phyloP scores from a whole-genome alignment of 2,329 filamentous ascomycete genomes.

The Arthroderma sp. region DNA sequence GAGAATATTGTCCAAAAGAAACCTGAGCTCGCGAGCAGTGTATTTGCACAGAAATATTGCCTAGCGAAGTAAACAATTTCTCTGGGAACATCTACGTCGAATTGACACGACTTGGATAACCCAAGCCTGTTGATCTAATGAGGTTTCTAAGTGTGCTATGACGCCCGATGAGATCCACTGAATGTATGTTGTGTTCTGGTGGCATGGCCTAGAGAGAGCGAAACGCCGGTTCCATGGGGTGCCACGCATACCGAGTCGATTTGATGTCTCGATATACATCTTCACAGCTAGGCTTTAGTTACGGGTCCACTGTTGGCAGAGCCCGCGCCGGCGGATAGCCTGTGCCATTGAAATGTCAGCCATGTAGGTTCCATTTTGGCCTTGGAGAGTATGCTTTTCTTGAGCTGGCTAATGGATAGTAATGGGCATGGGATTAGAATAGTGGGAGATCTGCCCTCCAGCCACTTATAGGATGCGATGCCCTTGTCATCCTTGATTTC shows the following conservation, averaged over 20 bases:
- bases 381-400: too few relatives aligned
- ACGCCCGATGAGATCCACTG: slow-evolving; percentile 46
- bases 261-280: slow-evolving; percentile 34
- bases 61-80: slow-evolving; percentile 49
- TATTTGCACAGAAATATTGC: too few relatives aligned
- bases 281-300: slow-evolving; percentile 32
- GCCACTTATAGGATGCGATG: slow-evolving; percentile 42
- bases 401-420: too few relatives aligned
- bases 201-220: slow-evolving; percentile 29
- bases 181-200: slow-evolving; percentile 20
- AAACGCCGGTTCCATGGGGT: slow-evolving; percentile 35
- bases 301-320: slow-evolving; percentile 22
- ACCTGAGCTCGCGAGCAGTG: too few relatives aligned
- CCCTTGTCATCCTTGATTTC: slow-evolving; percentile 29
- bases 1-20: too few relatives aligned
- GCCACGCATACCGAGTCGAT: slow-evolving; percentile 20
- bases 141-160: slow-evolving; percentile 50
- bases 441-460: slow-evolving; percentile 21
- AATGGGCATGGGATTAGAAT: slow-evolving; percentile 35
- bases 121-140: slow-evolving; percentile 19
- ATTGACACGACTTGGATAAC: slow-evolving; percentile 5
- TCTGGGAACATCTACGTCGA: slow-evolving; percentile 38
- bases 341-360: slow-evolving; percentile 13
- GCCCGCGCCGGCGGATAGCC: slow-evolving; percentile 41
- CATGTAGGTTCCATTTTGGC: not conserved